Evolutionary conservation across 2,329 filamentous ascomycete species (phyloP).

Genomic region (Verticillium tricorpus): DNA sequence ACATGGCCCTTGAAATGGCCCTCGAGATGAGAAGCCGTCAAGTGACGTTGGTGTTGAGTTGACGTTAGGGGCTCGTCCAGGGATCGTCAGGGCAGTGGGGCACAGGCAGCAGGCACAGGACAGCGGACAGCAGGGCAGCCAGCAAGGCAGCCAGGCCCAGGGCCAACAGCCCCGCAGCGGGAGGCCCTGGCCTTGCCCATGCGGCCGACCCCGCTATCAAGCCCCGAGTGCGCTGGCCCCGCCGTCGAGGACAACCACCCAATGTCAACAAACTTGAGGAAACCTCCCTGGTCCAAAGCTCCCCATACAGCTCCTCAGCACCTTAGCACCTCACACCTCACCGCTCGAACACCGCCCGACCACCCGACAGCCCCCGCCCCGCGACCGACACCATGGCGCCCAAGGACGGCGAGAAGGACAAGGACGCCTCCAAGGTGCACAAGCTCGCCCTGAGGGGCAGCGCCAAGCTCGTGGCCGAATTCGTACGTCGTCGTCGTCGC

Average conservation of each 20-base stretch:
- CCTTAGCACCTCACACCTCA: background rate
- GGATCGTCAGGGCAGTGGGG: too few species aligned
- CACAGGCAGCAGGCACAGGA: too few species aligned
- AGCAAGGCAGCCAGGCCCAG: too few species aligned
- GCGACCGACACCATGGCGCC: constrained; percentile 11
- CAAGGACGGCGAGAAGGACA: constrained; percentile 9
- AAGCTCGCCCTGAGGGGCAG: constrained; percentile 85
- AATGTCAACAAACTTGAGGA: background rate
- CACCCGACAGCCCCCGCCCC: background rate
- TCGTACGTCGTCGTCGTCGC: constrained; percentile 57
- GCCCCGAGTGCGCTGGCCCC: background rate
- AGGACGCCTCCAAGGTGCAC: constrained; percentile 81
- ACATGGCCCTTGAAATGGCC: too few species aligned
- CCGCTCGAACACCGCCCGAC: background rate
- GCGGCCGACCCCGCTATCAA: background rate
- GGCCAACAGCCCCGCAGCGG: background rate
- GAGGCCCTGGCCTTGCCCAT: background rate
- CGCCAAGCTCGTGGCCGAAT: constrained; percentile 88
- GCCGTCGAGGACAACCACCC: background rate
- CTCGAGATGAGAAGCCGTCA: too few species aligned
- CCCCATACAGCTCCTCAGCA: background rate
- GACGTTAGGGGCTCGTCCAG: too few species aligned
- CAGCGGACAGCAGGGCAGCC: too few species aligned
- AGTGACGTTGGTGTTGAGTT: too few species aligned
- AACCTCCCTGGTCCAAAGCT: background rate